Evolutionary conservation across 2,329 filamentous ascomycete species (phyloP), one percentile per base, ranked within the genome.

Genomic region (Aureobasidium sp.): DNA sequence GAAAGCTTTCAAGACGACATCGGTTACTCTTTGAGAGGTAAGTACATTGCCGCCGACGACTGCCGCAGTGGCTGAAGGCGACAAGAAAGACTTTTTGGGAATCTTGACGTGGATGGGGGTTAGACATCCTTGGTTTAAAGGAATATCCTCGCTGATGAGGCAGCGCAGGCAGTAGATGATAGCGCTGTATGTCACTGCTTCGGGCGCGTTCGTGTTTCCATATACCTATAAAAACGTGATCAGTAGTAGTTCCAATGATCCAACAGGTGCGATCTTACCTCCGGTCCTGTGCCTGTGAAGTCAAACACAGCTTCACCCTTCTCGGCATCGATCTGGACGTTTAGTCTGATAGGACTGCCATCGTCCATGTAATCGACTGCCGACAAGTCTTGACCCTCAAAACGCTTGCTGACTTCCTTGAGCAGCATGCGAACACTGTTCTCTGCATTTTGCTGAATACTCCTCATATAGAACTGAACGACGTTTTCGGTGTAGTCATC

Each of bases 331-430:
- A 95, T 94, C 1, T 84, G 86, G 12, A 95, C 81, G 64, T 85
- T 87, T 7, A 95, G 80, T 57, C 82, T 79, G 68, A 95, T 93
- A 0, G 89, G 88, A 11, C 83, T 89, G 29, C 90, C 90, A 68
- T 95, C 90, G 67, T 95, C 91, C 89, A 95, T 94, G 76, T 86
- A 90, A 70, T 96, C 90, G 1, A 86, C 79, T 0, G 91, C 88
- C 8, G 83, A 81, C 0, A 95, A 81, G n/a, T 89, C 84, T 62
- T 84, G 81, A 2, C 87, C 87, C 66, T 85, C 81, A 66, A 91
- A 90, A 27, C 84, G 81, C 64, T 81, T 81, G 68, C 85, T 81
- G n/a, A 93, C 85, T 3, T 83, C 78, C 69, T 88, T 91, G 31
- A 95, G 79, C 5, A 95, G 79, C 56, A 82, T 83, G 19, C 89